These are phyloP conservation scores for Zygotorulaspora florentina DNA, from an alignment of 805 yeast species.

Conservation along the genomic window DNA sequence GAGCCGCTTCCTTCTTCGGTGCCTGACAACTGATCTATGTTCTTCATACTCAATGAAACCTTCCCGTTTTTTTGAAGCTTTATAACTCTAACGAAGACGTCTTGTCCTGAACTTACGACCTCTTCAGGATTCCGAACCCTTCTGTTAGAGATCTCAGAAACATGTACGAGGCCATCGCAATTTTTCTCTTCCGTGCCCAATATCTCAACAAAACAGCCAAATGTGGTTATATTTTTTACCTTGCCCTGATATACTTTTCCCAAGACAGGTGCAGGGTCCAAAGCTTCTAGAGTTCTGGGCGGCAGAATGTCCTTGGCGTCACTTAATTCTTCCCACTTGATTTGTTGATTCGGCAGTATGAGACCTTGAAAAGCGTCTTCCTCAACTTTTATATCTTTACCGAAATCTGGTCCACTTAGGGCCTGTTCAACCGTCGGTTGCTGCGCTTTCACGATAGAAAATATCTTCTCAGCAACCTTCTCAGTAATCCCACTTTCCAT, in stretches of 20 bases:
- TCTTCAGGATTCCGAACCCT: slow-evolving; percentile 59
- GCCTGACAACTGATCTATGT: slow-evolving; percentile 70
- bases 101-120: slow-evolving; percentile 50
- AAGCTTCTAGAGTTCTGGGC: slow-evolving; percentile 7
- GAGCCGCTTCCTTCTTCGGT: slow-evolving; percentile 16
- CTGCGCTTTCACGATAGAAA: neutral
- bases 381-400: slow-evolving; percentile 11
- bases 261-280: slow-evolving; percentile 35
- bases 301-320: slow-evolving; percentile 19
- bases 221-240: slow-evolving; percentile 56
- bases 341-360: slow-evolving; percentile 14
- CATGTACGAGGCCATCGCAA: slow-evolving; percentile 67
- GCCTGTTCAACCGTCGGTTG: neutral
- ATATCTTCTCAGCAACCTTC: slow-evolving; percentile 11
- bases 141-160: slow-evolving; percentile 55
- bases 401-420: neutral
- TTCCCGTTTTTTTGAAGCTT: slow-evolving; percentile 43
- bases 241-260: slow-evolving; percentile 56
- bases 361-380: slow-evolving; percentile 10
- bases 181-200: slow-evolving; percentile 33
- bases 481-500: slow-evolving; percentile 25
- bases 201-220: slow-evolving; percentile 75
- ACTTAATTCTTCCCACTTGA: slow-evolving; percentile 18
- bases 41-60: slow-evolving; percentile 63
- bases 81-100: slow-evolving; percentile 59